Evolutionary conservation across 2,329 filamentous ascomycete genomes (phyloP).

Genomic region (Aspergillus sergii): DNA sequence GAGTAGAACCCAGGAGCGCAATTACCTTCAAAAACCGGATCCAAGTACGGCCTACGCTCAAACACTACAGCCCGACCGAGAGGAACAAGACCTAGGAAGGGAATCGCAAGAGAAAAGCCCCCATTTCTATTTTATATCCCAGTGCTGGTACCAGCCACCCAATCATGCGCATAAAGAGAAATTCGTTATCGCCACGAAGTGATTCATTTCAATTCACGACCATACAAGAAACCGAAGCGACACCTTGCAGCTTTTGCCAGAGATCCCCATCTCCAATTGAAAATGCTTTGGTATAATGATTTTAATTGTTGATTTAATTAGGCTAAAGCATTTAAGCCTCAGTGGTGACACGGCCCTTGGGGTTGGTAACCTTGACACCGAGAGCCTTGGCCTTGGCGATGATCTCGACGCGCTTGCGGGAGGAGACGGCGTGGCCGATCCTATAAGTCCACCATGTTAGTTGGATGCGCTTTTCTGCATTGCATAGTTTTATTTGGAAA

Average conservation of each 20-base stretch:
- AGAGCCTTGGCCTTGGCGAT: constrained; percentile 96
- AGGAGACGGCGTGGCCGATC: constrained; percentile 97
- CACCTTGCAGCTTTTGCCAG: constrained; percentile 9
- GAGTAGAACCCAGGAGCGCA: background rate
- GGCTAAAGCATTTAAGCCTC: constrained; percentile 69
- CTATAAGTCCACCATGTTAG: constrained; percentile 48
- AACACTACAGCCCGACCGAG: background rate
- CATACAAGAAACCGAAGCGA: constrained; percentile 17
- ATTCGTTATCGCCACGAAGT: constrained; percentile 16
- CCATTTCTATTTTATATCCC: constrained; percentile 1
- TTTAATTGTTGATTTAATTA: constrained; percentile 24
- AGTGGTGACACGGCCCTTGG: constrained; percentile 97
- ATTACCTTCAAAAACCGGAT: background rate
- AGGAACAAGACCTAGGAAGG: background rate
- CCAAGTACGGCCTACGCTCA: background rate
- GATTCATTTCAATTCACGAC: constrained; percentile 16
- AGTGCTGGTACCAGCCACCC: background rate
- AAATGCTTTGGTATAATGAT: constrained; percentile 15
- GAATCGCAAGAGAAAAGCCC: background rate
- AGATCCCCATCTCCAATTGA: constrained; percentile 9
- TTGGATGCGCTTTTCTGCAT: background rate
- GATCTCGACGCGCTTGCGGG: constrained; percentile 98
- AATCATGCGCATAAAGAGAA: constrained; percentile 8
- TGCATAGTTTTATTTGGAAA: background rate
- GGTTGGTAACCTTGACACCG: constrained; percentile 99